phyloP scores from a whole-genome alignment of 345 rosid genomes.

The Cardiospermum halicacabum region DNA sequence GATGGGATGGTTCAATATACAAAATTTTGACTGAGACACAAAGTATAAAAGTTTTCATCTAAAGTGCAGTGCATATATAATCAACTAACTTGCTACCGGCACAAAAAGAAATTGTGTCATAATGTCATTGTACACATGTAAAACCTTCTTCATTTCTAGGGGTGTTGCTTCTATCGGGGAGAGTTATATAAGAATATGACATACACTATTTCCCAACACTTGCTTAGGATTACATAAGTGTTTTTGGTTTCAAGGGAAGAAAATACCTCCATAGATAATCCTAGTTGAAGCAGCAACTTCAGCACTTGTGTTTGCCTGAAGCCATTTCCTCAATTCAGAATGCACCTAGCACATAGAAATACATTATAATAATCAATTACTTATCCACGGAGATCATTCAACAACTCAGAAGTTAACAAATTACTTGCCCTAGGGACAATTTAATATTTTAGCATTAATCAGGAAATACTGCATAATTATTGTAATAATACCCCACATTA shows the following conservation, averaged over 20 bases:
- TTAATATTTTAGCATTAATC: too few species aligned
- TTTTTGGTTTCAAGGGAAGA: neutral
- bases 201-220: neutral
- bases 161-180: neutral
- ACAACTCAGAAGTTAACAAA: neutral
- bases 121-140: too few species aligned
- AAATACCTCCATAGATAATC: slow-evolving; percentile 87
- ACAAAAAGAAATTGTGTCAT: neutral
- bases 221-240: neutral
- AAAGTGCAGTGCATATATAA: neutral
- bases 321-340: slow-evolving; percentile 84
- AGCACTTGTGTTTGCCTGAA: slow-evolving; percentile 49
- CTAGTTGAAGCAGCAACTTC: slow-evolving; percentile 73
- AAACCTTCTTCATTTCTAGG: neutral
- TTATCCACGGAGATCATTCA: neutral
- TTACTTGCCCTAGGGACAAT: neutral
- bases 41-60: neutral
- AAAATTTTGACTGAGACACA: neutral
- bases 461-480: neutral
- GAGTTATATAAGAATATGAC: neutral
- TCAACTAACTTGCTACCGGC: too few species aligned
- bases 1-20: neutral
- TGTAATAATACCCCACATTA: neutral
- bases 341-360: slow-evolving; percentile 54
- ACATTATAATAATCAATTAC: neutral